Evolutionary conservation across 1,284 basidiomycete genomes (phyloP), one percentile per base, ranked within the genome.

Genomic region (Agroathelia rolfsii): DNA sequence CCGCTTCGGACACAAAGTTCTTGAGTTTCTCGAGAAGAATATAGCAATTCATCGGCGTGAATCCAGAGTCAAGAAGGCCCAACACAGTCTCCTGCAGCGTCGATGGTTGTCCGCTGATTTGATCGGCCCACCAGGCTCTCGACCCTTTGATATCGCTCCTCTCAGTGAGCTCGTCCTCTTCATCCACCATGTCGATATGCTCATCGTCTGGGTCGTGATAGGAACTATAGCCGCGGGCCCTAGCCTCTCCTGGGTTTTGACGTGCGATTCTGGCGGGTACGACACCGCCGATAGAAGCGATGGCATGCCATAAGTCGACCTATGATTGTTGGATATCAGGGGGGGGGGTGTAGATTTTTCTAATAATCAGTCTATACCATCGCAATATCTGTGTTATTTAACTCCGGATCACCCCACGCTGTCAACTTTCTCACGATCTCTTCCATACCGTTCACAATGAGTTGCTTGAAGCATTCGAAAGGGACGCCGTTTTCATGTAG

Each of bases 401-500:
- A 42, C 41, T 10, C 44, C 36, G 53, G 53, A 52, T 42, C 41
- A 4, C 44, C 41, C 52, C 55, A 61, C 4, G 18, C 31, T 2
- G 56, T 42, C 6, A 64, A 38, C 2, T 35, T 39, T 8, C 48
- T 41, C 0, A 59, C 45, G 1, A 37, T 36, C 10, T 47, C 38
- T 1, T 42, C 19, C 14, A 62, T 24, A 7, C 38, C 35, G 1
- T 20, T 23, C 2, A 43, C 31, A 29, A 62, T 46, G 8, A 66
- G 44, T 1, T 43, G 24, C 4, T 35, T 20, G 33, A 68, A 57
- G 5, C 52, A 41, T 0, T 34, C 11, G 7, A 37, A 30, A 0
- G 53, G 48, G 1, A 68, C 64, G 1, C 61, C 61, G 41, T 67
- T 67, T 41, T 66, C 56, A 6, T 59, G 53, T n/a, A 68, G 51